Conservation (phyloP, 345 rosid genomes). For the Populus ilicifolia region DNA sequence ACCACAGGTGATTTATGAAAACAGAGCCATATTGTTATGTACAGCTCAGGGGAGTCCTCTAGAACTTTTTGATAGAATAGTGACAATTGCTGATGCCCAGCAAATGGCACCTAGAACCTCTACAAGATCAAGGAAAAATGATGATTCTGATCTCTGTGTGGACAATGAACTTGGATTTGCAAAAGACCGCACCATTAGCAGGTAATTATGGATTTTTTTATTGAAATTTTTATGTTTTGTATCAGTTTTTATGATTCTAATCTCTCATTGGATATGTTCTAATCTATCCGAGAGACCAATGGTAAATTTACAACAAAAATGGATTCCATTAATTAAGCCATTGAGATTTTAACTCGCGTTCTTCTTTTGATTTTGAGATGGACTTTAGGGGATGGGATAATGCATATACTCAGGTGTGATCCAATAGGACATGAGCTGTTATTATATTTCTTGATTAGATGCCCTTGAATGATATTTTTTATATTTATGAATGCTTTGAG, state of each 20-base stretch:
- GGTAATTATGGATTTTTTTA: constrained; percentile 38
- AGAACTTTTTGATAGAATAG: constrained; percentile 62
- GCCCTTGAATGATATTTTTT: neutral
- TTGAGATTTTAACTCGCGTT: neutral
- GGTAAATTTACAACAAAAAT: neutral
- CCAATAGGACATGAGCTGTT: neutral
- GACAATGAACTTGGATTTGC: constrained; percentile 96
- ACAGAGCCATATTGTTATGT: constrained; percentile 71
- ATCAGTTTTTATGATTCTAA: neutral
- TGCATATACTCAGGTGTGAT: neutral
- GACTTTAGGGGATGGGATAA: neutral
- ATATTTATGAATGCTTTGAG: neutral
- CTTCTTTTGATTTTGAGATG: neutral
- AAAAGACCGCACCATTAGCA: constrained; percentile 93
- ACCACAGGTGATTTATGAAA: constrained; percentile 91
- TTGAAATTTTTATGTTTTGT: neutral
- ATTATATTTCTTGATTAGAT: neutral
- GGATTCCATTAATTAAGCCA: neutral
- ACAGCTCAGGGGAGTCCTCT: constrained; percentile 80
- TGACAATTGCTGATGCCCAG: constrained; percentile 76
- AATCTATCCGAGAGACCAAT: neutral
- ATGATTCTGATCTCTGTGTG: constrained; percentile 75
- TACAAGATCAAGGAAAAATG: constrained; percentile 72
- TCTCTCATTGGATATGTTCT: neutral
- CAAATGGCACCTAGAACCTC: constrained; percentile 77